A percentile compares a stretch with the other conserved stretches of the same genome.
Evolutionary conservation across 805 yeast genomes (phyloP).

Genomic region (Kregervanrija fluxuum): DNA sequence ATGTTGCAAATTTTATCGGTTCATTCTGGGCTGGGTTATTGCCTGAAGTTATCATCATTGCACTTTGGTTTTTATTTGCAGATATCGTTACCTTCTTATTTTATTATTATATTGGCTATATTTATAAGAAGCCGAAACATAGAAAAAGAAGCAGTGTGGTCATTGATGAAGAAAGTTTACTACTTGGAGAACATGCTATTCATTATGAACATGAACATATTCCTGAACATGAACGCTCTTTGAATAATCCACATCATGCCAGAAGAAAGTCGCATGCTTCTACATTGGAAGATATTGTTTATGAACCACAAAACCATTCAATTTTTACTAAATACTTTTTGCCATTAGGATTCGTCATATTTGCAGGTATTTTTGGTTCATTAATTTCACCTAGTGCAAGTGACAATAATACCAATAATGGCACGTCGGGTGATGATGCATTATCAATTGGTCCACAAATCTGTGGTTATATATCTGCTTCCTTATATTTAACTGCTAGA

Average conservation of each 20-base stretch:
- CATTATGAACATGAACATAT: slow-evolving; percentile 5
- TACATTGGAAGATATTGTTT: slow-evolving; percentile 43
- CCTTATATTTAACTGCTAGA: slow-evolving; percentile 63
- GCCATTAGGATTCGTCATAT: slow-evolving; percentile 55
- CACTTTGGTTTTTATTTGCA: slow-evolving; percentile 71
- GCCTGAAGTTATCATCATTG: slow-evolving; percentile 63
- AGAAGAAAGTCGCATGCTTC: slow-evolving; percentile 31
- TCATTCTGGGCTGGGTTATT: slow-evolving; percentile 62
- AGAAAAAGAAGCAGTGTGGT: slow-evolving; percentile 9
- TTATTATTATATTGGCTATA: slow-evolving; percentile 49
- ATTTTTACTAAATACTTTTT: slow-evolving; percentile 43
- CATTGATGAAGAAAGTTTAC: slow-evolving; percentile 27
- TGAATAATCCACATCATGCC: slow-evolving; percentile 1
- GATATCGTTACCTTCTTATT: slow-evolving; percentile 58
- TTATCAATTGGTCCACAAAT: slow-evolving; percentile 41
- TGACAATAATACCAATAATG: slow-evolving; percentile 15
- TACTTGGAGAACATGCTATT: slow-evolving; percentile 18
- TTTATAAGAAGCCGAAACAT: slow-evolving; percentile 31
- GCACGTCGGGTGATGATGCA: slow-evolving; percentile 11
- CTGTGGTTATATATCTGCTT: slow-evolving; percentile 65
- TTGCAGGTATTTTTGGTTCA: slow-evolving; percentile 58
- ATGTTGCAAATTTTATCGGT: slow-evolving; percentile 59
- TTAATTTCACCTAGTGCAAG: slow-evolving; percentile 36
- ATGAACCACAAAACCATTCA: slow-evolving; percentile 40
- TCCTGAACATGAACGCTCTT: neutral